Percentiles rank a stretch among this genome's conserved stretches.
These are phyloP conservation scores for Aquilaria agallochum DNA, from an alignment of 441 rosid species.

Conservation along the genomic window DNA sequence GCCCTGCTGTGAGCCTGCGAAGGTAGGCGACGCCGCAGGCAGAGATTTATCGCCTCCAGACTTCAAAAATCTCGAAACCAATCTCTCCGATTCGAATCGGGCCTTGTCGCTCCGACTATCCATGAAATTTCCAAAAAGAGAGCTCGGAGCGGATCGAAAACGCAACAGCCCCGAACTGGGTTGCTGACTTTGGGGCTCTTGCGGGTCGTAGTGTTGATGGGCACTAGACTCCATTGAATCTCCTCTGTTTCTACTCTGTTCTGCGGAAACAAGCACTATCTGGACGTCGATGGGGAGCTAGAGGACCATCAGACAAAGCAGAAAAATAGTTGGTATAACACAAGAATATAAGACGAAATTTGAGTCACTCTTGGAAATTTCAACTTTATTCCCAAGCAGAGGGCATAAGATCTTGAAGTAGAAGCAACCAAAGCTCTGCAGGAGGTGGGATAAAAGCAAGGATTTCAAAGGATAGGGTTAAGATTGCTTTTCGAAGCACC, in stretches of 20 bases:
- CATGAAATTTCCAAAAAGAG: conserved; percentile 40
- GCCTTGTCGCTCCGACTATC: conserved; percentile 28
- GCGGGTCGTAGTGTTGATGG: conserved; percentile 30
- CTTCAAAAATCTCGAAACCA: conserved; percentile 38
- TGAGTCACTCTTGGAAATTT: conserved; percentile 34
- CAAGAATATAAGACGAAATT: conserved; percentile 11
- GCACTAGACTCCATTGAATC: conserved; percentile 59
- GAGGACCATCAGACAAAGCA: conserved; percentile 24
- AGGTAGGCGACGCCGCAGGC: conserved; percentile 24
- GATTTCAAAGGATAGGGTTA: conserved; percentile 6
- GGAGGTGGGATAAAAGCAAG: conserved; percentile 9
- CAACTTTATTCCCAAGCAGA: conserved; percentile 54
- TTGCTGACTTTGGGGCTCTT: conserved; percentile 39
- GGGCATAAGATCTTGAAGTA: conserved; percentile 69
- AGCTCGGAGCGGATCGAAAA: conserved; percentile 79
- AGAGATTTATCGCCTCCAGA: conserved; percentile 42
- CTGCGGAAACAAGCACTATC: not conserved
- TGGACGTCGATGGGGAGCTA: conserved; percentile 22
- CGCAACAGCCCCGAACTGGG: conserved; percentile 64
- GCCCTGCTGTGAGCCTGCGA: conserved; percentile 29
- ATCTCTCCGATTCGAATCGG: conserved; percentile 30
- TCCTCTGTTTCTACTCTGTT: conserved; percentile 9
- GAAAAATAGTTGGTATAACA: conserved; percentile 5
- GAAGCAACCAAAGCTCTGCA: conserved; percentile 40
- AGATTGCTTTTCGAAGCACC: conserved; percentile 26